These are phyloP conservation scores for Tuber melanosporum DNA, from an alignment of 495 filamentous ascomycete species.

Conservation along the genomic window DNA sequence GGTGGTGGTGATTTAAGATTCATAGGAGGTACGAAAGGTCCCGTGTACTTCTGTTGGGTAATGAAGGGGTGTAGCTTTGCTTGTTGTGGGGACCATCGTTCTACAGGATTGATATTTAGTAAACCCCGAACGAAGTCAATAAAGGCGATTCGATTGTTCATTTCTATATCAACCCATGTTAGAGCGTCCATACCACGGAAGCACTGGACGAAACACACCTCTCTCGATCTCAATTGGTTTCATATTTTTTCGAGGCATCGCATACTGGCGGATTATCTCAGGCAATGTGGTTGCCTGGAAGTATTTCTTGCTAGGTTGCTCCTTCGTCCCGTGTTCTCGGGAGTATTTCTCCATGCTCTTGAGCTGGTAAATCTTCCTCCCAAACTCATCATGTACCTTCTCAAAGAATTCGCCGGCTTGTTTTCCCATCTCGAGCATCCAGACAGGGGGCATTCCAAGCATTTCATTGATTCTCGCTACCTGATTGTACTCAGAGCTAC, in stretches of 20 bases:
- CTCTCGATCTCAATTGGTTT: conserved; percentile 92
- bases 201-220: conserved; percentile 55
- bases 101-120: conserved; percentile 88
- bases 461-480: conserved; percentile 96
- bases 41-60: conserved; percentile 94
- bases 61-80: conserved; percentile 98
- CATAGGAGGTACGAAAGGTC: conserved; percentile 95
- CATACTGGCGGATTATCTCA: conserved; percentile 93
- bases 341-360: conserved; percentile 98
- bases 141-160: conserved; percentile 96
- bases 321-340: conserved; percentile 87
- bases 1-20: conserved; percentile 75
- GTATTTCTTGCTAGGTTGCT: conserved; percentile 99
- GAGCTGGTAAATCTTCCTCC: conserved; percentile 77
- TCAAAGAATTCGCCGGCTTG: conserved; percentile 97
- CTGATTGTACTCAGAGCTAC: conserved; percentile 98
- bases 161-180: conserved; percentile 55
- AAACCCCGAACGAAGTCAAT: conserved; percentile 98
- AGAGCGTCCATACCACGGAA: conserved; percentile 11
- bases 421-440: conserved; percentile 99
- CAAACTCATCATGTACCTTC: conserved; percentile 79
- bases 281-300: conserved; percentile 89
- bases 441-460: conserved; percentile 90
- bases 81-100: conserved; percentile 96
- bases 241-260: conserved; percentile 99